A percentile compares a stretch with the other conserved stretches of the same genome.
phyloP scores from a whole-genome alignment of 352 stramenopile genomes.

The Blastocystis hominis region DNA sequence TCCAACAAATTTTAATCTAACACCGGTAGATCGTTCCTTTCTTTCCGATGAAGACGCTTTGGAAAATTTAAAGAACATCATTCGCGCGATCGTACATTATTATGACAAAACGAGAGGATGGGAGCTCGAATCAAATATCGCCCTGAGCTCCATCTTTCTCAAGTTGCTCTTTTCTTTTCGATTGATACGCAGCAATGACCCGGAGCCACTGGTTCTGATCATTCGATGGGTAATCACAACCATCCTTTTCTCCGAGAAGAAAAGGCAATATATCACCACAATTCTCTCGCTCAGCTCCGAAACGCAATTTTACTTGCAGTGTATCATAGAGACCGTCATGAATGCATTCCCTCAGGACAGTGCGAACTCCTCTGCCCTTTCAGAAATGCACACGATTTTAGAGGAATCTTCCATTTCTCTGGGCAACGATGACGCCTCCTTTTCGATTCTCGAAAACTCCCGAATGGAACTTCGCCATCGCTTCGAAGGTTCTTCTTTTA shows the following conservation, averaged over 20 bases:
- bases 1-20: neutral
- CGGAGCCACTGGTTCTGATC: neutral
- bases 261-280: conserved; percentile 1
- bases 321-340: conserved; percentile 35
- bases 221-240: conserved; percentile 45
- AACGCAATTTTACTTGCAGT: conserved; percentile 18
- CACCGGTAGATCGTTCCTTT: neutral
- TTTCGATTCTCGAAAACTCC: neutral
- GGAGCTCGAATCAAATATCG: conserved; percentile 31
- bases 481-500: neutral
- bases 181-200: neutral
- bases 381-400: neutral
- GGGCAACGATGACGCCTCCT: neutral
- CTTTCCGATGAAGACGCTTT: neutral
- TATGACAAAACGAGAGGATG: conserved; percentile 7
- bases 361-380: neutral
- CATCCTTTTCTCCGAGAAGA: conserved; percentile 31
- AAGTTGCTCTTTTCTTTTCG: neutral
- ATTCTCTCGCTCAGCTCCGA: neutral
- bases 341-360: conserved; percentile 20
- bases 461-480: neutral
- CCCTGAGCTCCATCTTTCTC: conserved; percentile 3
- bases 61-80: conserved; percentile 12
- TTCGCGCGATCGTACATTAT: neutral
- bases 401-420: neutral